Percentiles rank a stretch among this genome's conserved stretches.
phyloP scores from a whole-genome alignment of 2,329 filamentous ascomycete species.

The Xylariaceae sp. region DNA sequence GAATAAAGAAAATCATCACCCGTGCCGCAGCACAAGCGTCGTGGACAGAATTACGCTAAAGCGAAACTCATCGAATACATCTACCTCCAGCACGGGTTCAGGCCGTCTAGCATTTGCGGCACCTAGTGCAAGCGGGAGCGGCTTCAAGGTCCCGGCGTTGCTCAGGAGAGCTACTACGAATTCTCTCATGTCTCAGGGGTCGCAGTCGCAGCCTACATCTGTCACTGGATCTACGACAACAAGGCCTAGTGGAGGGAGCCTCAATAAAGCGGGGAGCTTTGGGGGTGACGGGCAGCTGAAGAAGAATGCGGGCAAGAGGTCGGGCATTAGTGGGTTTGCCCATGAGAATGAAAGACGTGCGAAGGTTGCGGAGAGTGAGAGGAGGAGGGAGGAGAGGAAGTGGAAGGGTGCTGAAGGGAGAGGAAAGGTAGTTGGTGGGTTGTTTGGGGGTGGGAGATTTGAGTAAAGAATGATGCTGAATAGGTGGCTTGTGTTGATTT shows the following conservation, averaged over 20 bases:
- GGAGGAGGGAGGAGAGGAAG: constrained; percentile 57
- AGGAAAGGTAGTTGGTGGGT: constrained; percentile 54
- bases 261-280: constrained; percentile 29
- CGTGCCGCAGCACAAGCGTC: constrained; percentile 40
- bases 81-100: constrained; percentile 9
- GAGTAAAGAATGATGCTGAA: constrained; percentile 33
- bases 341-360: constrained; percentile 57
- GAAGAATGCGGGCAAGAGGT: constrained; percentile 59
- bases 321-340: constrained; percentile 60
- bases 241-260: constrained; percentile 4
- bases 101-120: constrained; percentile 57
- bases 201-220: constrained; percentile 13
- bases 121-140: constrained; percentile 37
- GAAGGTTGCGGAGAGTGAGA: constrained; percentile 55
- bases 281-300: constrained; percentile 56
- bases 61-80: constrained; percentile 38
- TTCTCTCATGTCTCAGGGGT: constrained; percentile 43
- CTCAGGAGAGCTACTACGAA: constrained; percentile 73
- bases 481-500: too few species aligned
- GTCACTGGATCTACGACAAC: constrained; percentile 2
- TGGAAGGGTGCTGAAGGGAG: constrained; percentile 56
- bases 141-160: constrained; percentile 68
- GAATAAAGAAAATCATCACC: constrained; percentile 51
- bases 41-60: constrained; percentile 75
- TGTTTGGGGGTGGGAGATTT: constrained; percentile 58